Base-by-base conservation (phyloP, 768 basidiomycete species). In the Macrolepiota albuminosa region DNA sequence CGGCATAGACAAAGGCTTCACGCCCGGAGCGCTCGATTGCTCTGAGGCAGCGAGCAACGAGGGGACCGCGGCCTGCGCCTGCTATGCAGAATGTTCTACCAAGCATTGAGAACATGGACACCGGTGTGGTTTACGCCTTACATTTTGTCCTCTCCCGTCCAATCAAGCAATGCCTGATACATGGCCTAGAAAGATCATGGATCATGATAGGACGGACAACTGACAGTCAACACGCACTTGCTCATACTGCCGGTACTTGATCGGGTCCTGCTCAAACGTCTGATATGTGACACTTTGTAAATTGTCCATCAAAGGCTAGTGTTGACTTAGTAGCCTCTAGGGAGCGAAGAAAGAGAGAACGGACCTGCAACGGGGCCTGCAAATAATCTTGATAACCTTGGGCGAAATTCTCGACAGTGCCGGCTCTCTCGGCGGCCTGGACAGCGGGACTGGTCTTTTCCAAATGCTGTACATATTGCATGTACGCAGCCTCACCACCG, bases 241-340 rank as follows among this genome's bases (percentile, higher is more conserved):
- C 76, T 99, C 97, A 70, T 99, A 99, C 67, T 93, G 88, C 58
- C 81, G 73, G 70, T 99, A 99, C 73, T 99, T 99, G 61, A 98
- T 87, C 3, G 97, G 96, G 76, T 98, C 97, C 70, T 94, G 86
- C 69, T 99, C 97, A 68, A 99, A 99, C 2, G 93, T 94, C 70
- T 98, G 94, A 72, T 99, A 99, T 11, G 95, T 98, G 64, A 89
- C 84, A 66, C 93, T 95, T 69, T 92, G 93, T 57, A 99, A 75
- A 73, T 99, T 95, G 68, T 99, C 96, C 95, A 96, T 96, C 67
- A 99, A 73, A 26, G 97, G 97, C 91, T 95, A 65, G 53, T 16
- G 48, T 51, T 1, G 3, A 31, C 13, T 34, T 14, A 49, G 48
- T 14, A 43, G 48, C 37, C 50, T 42, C 39, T 3, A 9, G 42